Base-by-base conservation (phyloP, 495 filamentous ascomycete species). In the Penicillium waksmanii region DNA sequence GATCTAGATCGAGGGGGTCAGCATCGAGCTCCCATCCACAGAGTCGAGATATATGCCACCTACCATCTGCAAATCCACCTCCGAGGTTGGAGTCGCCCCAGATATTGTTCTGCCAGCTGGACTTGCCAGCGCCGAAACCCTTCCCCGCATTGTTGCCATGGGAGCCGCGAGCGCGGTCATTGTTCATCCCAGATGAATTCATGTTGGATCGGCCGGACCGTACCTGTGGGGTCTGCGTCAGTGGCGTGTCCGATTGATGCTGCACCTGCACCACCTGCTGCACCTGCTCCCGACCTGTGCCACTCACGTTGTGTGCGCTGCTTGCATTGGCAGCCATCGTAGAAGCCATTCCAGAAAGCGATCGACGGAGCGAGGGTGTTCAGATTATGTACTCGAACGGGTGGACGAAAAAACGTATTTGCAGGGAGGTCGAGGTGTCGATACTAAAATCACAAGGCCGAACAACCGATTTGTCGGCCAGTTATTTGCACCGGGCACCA, bases 51-150 rank as follows among this genome's bases (percentile, higher is more conserved):
- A 13, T 2, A 46, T 4, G 10, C 12, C 18, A 56, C 64, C 65
- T 71, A 70, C 74, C 71, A 61, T 79, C 76, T 23, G 67, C 71
- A 48, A 88, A 82, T 25, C 75, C 77, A 65, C 73, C 75, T 56
- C 80, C 75, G 51, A 86, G 80, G 43, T 77, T 72, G 42, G 67
- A 72, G 66, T 77, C 84, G 40, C 81, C 78, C 87, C 87, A 91
- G 19, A 91, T 89, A 35, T 76, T 84, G 62, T 67, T 77, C 19
- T 74, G 80, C 76, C 84, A 85, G 73, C 80, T 82, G 18, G 75
- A 64, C 42, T 77, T 80, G 53, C 74, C 69, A 70, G 67, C 73
- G 42, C 75, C 69, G 68, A 83, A 79, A 35, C 77, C 68, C 36
- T 75, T 76, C 51, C 77, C 68, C 66, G 82, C 71, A 49, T 66